Base-by-base conservation (phyloP, 768 basidiomycete species). In the Leccinellum albellum region DNA sequence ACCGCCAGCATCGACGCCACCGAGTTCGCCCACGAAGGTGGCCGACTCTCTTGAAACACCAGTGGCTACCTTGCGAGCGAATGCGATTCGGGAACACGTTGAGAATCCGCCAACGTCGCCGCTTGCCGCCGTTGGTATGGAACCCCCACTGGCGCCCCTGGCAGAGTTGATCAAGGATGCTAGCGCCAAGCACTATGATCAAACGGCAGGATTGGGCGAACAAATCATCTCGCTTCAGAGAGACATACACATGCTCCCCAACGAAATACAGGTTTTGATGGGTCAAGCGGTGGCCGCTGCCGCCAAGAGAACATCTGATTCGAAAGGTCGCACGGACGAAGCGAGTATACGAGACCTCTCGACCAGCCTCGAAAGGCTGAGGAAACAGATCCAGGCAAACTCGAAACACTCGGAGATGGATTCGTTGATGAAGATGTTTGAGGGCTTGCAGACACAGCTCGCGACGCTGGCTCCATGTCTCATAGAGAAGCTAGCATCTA, bases 381-480 rank as follows among this genome's bases (percentile, higher is more conserved):
- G 40, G 51, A 59, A 58, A 29, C 64, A 62, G 29, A 40, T 58
- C 6, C 45, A 48, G 15, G 48, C 51, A 17, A 54, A 49, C n/a
- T 56, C 57, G 20, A 56, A 57, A 45, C 31, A 54, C 14, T 35
- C 57, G 13, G 60, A 56, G 23, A 50, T 65, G 37, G 61, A 69
- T 17, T 58, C 56, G 6, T 62, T 78, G 6, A 53, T 69, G 28
- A 67, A 62, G 32, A 73, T 73, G 54, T 61, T 82, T 37, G 76
- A 75, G 28, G 77, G 71, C 15, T 67, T 82, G 42, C 71, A 74
- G 51, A 51, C 55, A 3, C 75, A 74, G n/a, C 62, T 85, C 51
- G 71, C 70, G 13, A 64, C 64, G 8, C 69, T 78, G 33, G 66
- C 78, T 33, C 74, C 77, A 12, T 56, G 69, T 6, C 61, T 82